phyloP scores from a whole-genome alignment of 2,329 filamentous ascomycete species.

The Fusarium sp. region DNA sequence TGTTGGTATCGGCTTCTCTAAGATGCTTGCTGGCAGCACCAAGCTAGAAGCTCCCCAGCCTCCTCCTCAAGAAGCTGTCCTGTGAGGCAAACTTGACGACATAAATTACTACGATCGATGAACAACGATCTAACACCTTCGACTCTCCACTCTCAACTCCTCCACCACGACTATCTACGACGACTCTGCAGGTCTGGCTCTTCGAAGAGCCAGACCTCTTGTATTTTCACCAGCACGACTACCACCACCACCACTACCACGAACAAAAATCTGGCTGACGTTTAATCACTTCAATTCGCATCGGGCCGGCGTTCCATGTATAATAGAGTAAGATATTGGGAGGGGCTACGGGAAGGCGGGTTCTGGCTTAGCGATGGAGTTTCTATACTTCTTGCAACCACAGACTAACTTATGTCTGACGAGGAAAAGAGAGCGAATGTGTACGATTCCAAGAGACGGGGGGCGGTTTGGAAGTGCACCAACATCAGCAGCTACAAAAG shows the following conservation, averaged over 20 bases:
- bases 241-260: conserved; percentile 28
- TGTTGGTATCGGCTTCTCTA: conserved; percentile 94
- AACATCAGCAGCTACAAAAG: conserved; percentile 18
- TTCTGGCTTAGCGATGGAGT: conserved; percentile 47
- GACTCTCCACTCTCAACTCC: conserved; percentile 47
- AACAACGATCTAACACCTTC: conserved; percentile 27
- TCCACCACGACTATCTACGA: conserved; percentile 30
- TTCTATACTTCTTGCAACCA: conserved; percentile 39
- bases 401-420: conserved; percentile 35
- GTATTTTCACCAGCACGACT: conserved; percentile 39
- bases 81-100: conserved; percentile 42
- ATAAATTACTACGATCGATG: conserved; percentile 28
- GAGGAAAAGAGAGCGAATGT: conserved; percentile 28
- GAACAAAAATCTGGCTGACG: conserved; percentile 39
- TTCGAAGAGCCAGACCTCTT: conserved; percentile 25
- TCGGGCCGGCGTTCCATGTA: conserved; percentile 54
- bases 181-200: conserved; percentile 21
- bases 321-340: conserved; percentile 47
- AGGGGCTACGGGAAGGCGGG: conserved; percentile 31
- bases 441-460: conserved; percentile 35
- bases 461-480: conserved; percentile 15
- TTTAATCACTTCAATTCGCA: conserved; percentile 47
- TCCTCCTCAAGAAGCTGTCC: conserved; percentile 50
- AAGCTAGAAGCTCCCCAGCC: conserved; percentile 74
- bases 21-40: conserved; percentile 92